phyloP scores from a whole-genome alignment of 2,329 filamentous ascomycete species.

The Colletotrichum tabaci region DNA sequence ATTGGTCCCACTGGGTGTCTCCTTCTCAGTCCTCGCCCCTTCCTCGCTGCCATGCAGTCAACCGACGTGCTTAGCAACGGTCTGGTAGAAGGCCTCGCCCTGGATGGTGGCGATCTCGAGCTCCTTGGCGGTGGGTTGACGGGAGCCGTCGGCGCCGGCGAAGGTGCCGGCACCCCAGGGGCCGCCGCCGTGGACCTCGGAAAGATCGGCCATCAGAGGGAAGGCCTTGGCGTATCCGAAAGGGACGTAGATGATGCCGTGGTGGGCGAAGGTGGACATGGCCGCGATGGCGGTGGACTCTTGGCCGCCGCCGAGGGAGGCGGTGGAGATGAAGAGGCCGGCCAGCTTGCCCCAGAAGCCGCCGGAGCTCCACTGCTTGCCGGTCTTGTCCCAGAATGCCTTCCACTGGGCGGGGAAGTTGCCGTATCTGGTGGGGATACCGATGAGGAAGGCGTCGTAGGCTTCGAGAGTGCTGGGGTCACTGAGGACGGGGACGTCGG shows the following conservation, averaged over 20 bases:
- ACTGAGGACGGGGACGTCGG: conserved; percentile 75
- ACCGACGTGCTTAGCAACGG: conserved; percentile 78
- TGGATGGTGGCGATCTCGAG: conserved; percentile 85
- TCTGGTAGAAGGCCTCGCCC: conserved; percentile 87
- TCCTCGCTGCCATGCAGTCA: conserved; percentile 81
- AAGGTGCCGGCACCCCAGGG: conserved; percentile 97
- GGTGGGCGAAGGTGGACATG: conserved; percentile 90
- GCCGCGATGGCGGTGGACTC: conserved; percentile 86
- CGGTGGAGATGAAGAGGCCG: conserved; percentile 93
- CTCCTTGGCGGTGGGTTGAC: conserved; percentile 84
- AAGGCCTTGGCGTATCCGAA: conserved; percentile 92
- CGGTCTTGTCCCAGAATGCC: conserved; percentile 91
- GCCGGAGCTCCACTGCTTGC: conserved; percentile 85
- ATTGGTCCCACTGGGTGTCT: conserved; percentile 45
- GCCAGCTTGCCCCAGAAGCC: conserved; percentile 90
- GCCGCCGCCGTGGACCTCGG: conserved; percentile 87
- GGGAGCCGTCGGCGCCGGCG: conserved; percentile 82
- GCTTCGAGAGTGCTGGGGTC: conserved; percentile 72
- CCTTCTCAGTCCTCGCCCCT: conserved; percentile 47
- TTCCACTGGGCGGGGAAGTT: conserved; percentile 99
- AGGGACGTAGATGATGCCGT: conserved; percentile 97
- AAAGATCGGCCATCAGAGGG: conserved; percentile 76
- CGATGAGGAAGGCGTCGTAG: conserved; percentile 91
- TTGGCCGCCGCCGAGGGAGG: conserved; percentile 88
- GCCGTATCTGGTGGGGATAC: conserved; percentile 95